Base-by-base conservation (phyloP, 352 stramenopile species). In the Pythium vanterpoolii region DNA sequence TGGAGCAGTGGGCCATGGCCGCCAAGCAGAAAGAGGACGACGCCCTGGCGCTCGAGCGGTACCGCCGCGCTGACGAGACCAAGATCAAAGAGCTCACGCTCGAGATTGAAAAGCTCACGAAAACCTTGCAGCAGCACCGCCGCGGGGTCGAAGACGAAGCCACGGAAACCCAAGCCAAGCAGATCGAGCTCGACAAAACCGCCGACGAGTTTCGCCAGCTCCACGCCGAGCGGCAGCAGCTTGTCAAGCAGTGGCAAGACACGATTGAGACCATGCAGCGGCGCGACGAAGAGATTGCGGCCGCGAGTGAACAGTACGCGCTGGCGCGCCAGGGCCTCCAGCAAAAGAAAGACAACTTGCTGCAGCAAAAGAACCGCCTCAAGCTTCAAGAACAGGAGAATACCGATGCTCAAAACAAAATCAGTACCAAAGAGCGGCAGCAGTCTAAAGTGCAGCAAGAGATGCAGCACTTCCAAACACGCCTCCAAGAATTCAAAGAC, bases 1-100 rank as follows among this genome's bases (percentile, higher is more conserved):
- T 99, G 63, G 94, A 99, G 74, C 94, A 98, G 75, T 98, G 96
- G 96, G 83, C 93, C 7, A 85, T 97, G 64, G 93, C 96, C 24
- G 88, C 91, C 19, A 93, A 93, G 61, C 96, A 98, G 62, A 98
- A 98, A 56, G 96, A 98, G 59, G 95, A 98, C 43, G 96, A 99
- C 69, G 86, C 90, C 28, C 67, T 97, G 36, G 87, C 92, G 34
- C 75, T 98, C 14, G 86, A 98, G 69, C 86, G 92, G 30, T 99
- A 98, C 66, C 87, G 88, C 6, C 77, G 93, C 28, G 90, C 89
- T 2, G 96, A 99, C 68, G 95, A 98, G 52, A 71, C 79, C 54
- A 97, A 97, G 54, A 98, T 98, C 62, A 98, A 98, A 69, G 93
- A 98, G 48, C 73, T 98, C 18, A 94, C 71, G 10, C 72, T 98